Conservation (phyloP, 139 green algal genomes). For the Closterium sp. region DNA sequence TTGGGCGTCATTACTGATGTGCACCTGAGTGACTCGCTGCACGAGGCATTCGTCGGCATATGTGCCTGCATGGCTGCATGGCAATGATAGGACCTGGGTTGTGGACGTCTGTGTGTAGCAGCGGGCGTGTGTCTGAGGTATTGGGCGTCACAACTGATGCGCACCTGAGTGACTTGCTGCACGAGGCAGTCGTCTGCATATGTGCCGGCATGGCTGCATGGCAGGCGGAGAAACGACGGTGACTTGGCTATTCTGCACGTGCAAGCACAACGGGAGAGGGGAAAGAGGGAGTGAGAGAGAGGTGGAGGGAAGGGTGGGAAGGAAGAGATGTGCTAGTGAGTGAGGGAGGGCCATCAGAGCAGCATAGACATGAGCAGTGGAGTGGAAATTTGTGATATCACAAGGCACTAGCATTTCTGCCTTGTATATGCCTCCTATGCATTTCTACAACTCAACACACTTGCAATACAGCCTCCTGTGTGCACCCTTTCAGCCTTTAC, state of each 20-base stretch:
- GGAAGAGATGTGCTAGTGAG: not conserved
- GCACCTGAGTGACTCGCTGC: conserved; percentile 78
- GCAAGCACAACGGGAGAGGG: not conserved
- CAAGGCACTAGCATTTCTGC: no score
- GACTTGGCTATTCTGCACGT: conserved; percentile 68
- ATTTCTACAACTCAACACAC: not conserved
- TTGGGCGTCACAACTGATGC: not conserved
- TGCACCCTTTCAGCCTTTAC: not conserved
- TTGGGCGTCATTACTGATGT: not conserved
- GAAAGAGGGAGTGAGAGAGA: not conserved
- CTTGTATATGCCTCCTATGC: no score
- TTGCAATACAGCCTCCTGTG: not conserved
- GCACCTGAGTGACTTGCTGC: conserved; percentile 78
- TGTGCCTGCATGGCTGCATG: conserved; percentile 93
- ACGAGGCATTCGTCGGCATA: conserved; percentile 99
- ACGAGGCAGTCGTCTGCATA: conserved; percentile 99
- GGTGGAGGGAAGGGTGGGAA: not conserved
- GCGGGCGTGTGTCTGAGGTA: no score
- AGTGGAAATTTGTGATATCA: no score
- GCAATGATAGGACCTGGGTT: no score
- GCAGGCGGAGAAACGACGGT: conserved; percentile 83
- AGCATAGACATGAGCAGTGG: no score
- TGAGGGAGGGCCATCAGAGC: no score
- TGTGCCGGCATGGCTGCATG: conserved; percentile 93
- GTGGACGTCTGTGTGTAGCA: no score